These are phyloP conservation scores for Triticum urartu DNA, from an alignment of 176 grass and related monocot species.

Conservation along the genomic window DNA sequence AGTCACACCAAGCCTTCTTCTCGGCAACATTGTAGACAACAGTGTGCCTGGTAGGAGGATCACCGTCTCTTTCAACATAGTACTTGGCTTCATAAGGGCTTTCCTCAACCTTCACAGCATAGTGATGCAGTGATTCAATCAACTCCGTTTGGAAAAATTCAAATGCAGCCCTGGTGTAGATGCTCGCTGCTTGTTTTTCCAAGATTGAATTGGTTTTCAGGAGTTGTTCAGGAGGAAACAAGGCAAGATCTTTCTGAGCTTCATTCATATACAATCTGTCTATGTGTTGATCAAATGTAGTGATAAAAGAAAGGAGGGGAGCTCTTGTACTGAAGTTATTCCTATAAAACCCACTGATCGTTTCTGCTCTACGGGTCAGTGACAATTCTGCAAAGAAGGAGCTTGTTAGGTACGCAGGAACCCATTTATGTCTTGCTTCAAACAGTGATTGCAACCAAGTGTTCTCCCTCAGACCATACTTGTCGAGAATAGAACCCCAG, in stretches of 20 bases:
- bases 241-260: slow-evolving; percentile 56
- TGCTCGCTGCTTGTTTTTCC: slow-evolving; percentile 81
- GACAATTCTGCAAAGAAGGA: slow-evolving; percentile 89
- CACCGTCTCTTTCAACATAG: slow-evolving; percentile 52
- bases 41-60: slow-evolving; percentile 52
- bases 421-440: slow-evolving; percentile 66
- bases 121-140: slow-evolving; percentile 66
- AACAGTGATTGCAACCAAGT: slow-evolving; percentile 70
- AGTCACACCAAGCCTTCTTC: slow-evolving; percentile 86
- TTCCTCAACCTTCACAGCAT: slow-evolving; percentile 76
- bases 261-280: slow-evolving; percentile 54
- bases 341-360: slow-evolving; percentile 58
- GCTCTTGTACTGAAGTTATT: slow-evolving; percentile 51
- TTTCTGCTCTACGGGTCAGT: slow-evolving; percentile 50
- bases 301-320: slow-evolving; percentile 60
- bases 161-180: slow-evolving; percentile 72
- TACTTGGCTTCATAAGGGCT: slow-evolving; percentile 64
- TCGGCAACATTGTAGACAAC: slow-evolving; percentile 62
- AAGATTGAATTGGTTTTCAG: slow-evolving; percentile 65
- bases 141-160: slow-evolving; percentile 78
- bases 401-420: slow-evolving; percentile 73
- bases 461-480: slow-evolving; percentile 70
- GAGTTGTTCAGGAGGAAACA: slow-evolving; percentile 45
- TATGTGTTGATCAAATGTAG: slow-evolving; percentile 70
- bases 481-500: slow-evolving; percentile 85